Evolutionary conservation across 2,329 filamentous ascomycete species (phyloP), one percentile per base, ranked within the genome.

Genomic region (Lasiodiplodia hormozganensis): DNA sequence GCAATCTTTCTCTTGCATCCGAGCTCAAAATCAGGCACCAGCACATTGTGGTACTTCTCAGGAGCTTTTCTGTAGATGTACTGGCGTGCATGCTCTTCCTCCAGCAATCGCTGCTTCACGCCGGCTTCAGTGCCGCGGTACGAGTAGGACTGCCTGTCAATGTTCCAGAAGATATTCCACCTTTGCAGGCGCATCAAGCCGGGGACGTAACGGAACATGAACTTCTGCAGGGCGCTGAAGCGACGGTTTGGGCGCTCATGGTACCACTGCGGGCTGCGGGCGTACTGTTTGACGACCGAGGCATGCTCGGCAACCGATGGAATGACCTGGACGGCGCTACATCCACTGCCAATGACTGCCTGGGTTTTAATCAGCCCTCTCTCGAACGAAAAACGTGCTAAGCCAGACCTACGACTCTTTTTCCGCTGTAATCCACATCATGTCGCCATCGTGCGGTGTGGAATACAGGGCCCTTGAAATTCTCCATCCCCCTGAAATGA

Each of bases 11-110:
- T 62, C 52, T 73, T 73, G 90, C 90, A 57, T 90, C 91, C 72
- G 97, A 94, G 82, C 91, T 94, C 70, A 89, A 91, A 71, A 78
- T 88, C 36, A 93, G 95, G 36, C 95, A 96, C n/a, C 96, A 98
- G 77, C 96, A 98, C 68, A 78, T 80, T 74, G 77, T 81, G 71
- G 74, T 73, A 73, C 65, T 73, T 72, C 52, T 72, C 36, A 10
- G 74, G 74, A 7, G 73, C 70, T 1, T n/a, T 68, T 6, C 57
- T 54, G 34, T 67, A 72, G 25, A 76, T 76, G 57, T 76, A 75
- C 23, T 70, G 54, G 28, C 68, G 72, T 4, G 73, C 69, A n/a
- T 67, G 40, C 12, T 72, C 68, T 64, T 72, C 72, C 7, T 67
- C 66, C 6, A 11, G 23, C 21, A 34, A 60, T 14, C 70, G 57